Percentiles rank a stretch among this genome's conserved stretches.
Conservation (phyloP, 177 flowering plant species). For the Vitis hybrid region DNA sequence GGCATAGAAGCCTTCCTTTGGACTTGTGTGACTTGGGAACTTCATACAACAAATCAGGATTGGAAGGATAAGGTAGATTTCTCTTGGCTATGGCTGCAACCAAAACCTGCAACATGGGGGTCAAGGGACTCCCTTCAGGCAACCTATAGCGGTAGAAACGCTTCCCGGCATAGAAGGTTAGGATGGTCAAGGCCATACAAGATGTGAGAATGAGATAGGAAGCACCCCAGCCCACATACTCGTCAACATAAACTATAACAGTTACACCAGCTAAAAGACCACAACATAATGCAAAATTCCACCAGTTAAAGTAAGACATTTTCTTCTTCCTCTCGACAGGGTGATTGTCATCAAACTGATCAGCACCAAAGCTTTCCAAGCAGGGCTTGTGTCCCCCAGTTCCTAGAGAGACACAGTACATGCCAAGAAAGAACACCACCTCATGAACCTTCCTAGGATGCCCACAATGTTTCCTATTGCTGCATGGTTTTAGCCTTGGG, state of each 20-base stretch:
- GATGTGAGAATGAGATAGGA: conserved; percentile 29
- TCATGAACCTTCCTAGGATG: conserved; percentile 22
- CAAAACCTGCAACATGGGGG: conserved; percentile 41
- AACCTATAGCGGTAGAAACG: conserved; percentile 19
- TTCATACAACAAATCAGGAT: conserved; percentile 42
- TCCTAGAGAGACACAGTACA: conserved; percentile 35
- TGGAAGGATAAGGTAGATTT: conserved; percentile 45
- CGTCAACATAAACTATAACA: conserved; percentile 35
- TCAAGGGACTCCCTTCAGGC: conserved; percentile 38
- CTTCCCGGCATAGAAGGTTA: conserved; percentile 22
- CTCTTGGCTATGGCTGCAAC: conserved; percentile 51
- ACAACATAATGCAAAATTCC: conserved; percentile 38
- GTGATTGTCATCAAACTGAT: conserved; percentile 46
- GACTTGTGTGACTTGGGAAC: conserved; percentile 24
- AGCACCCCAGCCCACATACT: conserved; percentile 41
- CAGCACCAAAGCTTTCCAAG: conserved; percentile 51
- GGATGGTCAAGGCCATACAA: conserved; percentile 31
- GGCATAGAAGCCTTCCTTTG: conserved; percentile 41
- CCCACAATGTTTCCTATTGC: not conserved
- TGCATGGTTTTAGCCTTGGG: conserved; percentile 25
- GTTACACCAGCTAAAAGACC: conserved; percentile 36
- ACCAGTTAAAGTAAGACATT: conserved; percentile 60
- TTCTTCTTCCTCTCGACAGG: conserved; percentile 42
- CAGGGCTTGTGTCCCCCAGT: conserved; percentile 57
- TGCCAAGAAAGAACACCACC: conserved; percentile 32